Conservation (phyloP, 2,329 filamentous ascomycete species). For the Pyrenophora seminiperda region DNA sequence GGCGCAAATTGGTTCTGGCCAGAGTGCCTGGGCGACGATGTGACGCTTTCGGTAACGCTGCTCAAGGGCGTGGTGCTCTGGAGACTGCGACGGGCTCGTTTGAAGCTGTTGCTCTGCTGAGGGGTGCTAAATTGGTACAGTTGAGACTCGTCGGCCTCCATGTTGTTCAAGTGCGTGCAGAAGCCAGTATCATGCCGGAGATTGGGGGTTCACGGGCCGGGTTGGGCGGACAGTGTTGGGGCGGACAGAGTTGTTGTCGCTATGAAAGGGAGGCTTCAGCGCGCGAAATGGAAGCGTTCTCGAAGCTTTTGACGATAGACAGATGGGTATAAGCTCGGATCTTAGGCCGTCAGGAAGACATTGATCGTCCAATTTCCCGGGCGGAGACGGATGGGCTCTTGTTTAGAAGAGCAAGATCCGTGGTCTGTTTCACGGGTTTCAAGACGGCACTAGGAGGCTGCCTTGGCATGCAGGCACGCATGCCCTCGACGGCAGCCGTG, state of each 20-base stretch:
- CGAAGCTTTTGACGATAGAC: constrained; percentile 45
- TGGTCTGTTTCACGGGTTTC: constrained; percentile 28
- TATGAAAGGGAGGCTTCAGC: constrained; percentile 34
- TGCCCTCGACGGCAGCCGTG: constrained; percentile 32
- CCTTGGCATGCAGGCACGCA: constrained; percentile 46
- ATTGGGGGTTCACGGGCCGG: constrained; percentile 39
- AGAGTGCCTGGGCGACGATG: constrained; percentile 44
- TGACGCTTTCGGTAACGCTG: constrained; percentile 45
- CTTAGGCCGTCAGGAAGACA: constrained; percentile 47
- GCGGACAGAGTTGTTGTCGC: constrained; percentile 32
- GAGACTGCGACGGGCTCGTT: constrained; percentile 46
- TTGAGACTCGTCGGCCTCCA: constrained; percentile 48
- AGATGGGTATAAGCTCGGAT: constrained; percentile 40
- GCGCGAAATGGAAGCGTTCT: constrained; percentile 41
- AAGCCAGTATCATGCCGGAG: constrained; percentile 45
- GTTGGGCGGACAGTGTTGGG: constrained; percentile 33
- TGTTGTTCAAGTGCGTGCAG: constrained; percentile 40
- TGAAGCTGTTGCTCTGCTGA: constrained; percentile 44
- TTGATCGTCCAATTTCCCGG: constrained; percentile 50
- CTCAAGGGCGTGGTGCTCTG: constrained; percentile 45
- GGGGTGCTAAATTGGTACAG: constrained; percentile 45
- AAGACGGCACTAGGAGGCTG: constrained; percentile 31
- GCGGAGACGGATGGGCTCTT: constrained; percentile 46
- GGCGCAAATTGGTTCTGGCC: constrained; percentile 42
- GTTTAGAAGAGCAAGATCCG: constrained; percentile 39